These are phyloP conservation scores for Ascobolus immersus DNA, from an alignment of 495 filamentous ascomycete species.

Conservation along the genomic window DNA sequence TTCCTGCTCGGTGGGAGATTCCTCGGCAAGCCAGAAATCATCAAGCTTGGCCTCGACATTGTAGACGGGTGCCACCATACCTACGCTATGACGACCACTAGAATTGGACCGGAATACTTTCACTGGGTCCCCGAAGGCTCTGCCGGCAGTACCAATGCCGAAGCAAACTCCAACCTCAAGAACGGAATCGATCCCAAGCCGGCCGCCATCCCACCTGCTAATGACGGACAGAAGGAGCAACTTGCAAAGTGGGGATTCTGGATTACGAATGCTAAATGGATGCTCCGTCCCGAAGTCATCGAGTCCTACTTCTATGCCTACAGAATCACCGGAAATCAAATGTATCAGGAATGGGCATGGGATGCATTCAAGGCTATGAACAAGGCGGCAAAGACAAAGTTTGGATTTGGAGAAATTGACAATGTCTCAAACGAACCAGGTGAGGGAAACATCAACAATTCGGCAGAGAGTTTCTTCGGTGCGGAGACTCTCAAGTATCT, in stretches of 20 bases:
- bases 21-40: conserved; percentile 10
- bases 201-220: conserved; percentile 9
- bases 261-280: conserved; percentile 15
- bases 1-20: conserved; percentile 17
- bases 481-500: conserved; percentile 25
- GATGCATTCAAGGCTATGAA: conserved; percentile 17
- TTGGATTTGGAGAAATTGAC: conserved; percentile 14
- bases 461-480: conserved; percentile 16
- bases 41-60: conserved; percentile 15
- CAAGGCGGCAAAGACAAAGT: conserved; percentile 10
- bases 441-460: conserved; percentile 11
- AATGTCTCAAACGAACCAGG: conserved; percentile 13
- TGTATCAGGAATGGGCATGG: conserved; percentile 22
- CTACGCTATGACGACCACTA: conserved; percentile 15
- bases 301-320: conserved; percentile 24
- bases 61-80: conserved; percentile 15
- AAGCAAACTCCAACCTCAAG: conserved; percentile 7
- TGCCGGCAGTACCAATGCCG: conserved; percentile 6
- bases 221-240: conserved; percentile 11
- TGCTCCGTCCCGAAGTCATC: conserved; percentile 20
- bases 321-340: conserved; percentile 20
- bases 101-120: conserved; percentile 15
- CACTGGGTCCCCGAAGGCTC: not conserved
- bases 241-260: conserved; percentile 13
- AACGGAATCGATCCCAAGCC: conserved; percentile 6